Percentiles rank a stretch among this genome's conserved stretches.
Conservation (phyloP, 129 eudicot species). For the Rutidosis leptorrhynchoides region DNA sequence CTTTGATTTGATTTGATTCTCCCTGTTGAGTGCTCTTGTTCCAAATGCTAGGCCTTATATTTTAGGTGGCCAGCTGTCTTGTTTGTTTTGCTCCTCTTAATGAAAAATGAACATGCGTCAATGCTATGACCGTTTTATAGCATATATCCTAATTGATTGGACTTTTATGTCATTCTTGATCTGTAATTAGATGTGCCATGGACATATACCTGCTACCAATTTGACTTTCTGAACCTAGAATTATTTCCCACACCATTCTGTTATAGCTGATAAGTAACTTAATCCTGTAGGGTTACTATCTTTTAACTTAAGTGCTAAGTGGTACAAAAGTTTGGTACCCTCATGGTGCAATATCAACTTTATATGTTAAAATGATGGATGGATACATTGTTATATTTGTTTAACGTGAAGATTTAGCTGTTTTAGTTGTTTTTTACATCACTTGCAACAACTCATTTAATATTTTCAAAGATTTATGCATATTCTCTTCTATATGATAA, state of each 20-base stretch:
- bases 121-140: slow-evolving; percentile 8
- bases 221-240: neutral
- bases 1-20: slow-evolving; percentile 14
- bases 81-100: neutral
- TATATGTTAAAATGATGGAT: neutral
- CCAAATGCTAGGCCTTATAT: slow-evolving; percentile 11
- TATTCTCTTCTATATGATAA: neutral
- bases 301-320: neutral
- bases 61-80: slow-evolving; percentile 13
- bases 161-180: slow-evolving; percentile 1
- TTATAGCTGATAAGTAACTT: neutral
- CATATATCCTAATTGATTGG: neutral
- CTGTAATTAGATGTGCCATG: neutral
- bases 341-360: neutral
- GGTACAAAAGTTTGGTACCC: neutral
- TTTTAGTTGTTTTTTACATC: no score
- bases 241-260: neutral
- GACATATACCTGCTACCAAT: neutral
- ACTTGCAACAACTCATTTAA: no score
- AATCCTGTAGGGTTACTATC: neutral
- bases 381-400: neutral
- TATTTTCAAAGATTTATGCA: no score
- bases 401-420: no score
- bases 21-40: slow-evolving; percentile 7
- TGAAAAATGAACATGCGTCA: neutral